Conservation (phyloP, 129 eudicot species). For the Erigeron canadensis region DNA sequence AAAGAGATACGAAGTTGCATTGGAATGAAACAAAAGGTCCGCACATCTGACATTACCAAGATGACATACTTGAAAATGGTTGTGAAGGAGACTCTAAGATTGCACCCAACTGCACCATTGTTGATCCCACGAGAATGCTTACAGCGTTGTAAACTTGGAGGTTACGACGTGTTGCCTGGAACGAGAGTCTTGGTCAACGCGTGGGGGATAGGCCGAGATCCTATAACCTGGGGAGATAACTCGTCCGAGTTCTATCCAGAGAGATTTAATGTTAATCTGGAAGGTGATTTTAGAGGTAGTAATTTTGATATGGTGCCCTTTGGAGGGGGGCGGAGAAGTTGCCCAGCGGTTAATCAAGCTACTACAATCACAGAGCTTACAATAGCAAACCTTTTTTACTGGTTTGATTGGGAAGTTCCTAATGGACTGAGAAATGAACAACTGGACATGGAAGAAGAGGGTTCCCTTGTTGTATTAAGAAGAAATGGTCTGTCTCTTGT, state of each 20-base stretch:
- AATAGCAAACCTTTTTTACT: constrained; percentile 30
- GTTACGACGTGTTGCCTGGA: constrained; percentile 26
- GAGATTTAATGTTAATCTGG: constrained; percentile 15
- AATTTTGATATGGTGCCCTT: constrained; percentile 26
- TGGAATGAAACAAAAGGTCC: constrained; percentile 29
- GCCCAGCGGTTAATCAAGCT: constrained; percentile 36
- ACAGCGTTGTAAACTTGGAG: constrained; percentile 14
- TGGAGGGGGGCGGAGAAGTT: constrained; percentile 34
- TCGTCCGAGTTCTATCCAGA: constrained; percentile 24
- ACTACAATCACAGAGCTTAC: constrained; percentile 18
- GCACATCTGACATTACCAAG: constrained; percentile 4
- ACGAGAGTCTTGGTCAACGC: constrained; percentile 32
- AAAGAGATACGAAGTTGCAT: constrained; percentile 23
- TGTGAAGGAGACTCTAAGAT: constrained; percentile 42
- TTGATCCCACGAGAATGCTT: constrained; percentile 31
- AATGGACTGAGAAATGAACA: constrained; percentile 16
- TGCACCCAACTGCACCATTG: constrained; percentile 40
- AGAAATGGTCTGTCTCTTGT: constrained; percentile 26
- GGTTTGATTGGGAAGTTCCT: constrained; percentile 31
- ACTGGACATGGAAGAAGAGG: constrained; percentile 25
- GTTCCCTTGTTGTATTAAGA: constrained; percentile 13
- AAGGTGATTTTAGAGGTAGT: neutral
- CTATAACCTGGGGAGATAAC: constrained; percentile 20
- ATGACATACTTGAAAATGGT: constrained; percentile 44
- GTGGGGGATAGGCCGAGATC: constrained; percentile 49